Conservation (phyloP, 2,329 filamentous ascomycete species). For the Cercospora zeina region DNA sequence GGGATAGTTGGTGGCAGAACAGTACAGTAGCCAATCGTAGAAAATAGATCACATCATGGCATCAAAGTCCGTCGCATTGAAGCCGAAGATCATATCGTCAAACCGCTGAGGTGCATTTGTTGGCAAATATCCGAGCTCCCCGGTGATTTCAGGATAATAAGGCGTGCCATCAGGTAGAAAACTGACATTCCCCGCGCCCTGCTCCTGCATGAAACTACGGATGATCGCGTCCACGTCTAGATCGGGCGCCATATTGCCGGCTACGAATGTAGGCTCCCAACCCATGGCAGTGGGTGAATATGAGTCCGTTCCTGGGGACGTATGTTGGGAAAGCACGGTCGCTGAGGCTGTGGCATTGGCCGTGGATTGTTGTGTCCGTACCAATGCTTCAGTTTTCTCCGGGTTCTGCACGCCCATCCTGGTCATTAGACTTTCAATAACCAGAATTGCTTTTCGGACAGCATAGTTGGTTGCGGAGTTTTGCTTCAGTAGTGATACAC, state of each 20-base stretch:
- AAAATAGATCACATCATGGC: conserved; percentile 9
- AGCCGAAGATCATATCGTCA: conserved; percentile 41
- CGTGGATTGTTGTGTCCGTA: not conserved
- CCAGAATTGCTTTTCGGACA: conserved; percentile 49
- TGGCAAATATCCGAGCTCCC: not conserved
- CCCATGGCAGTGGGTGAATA: conserved; percentile 5
- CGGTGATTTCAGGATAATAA: conserved; percentile 17
- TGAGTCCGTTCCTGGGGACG: not conserved
- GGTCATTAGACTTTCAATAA: conserved; percentile 52
- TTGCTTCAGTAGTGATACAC: conserved; percentile 50
- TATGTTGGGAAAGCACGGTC: not conserved
- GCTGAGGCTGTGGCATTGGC: not conserved
- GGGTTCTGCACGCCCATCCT: conserved; percentile 43
- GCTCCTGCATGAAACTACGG: conserved; percentile 42
- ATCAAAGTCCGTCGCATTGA: conserved; percentile 38
- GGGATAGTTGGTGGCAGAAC: not conserved
- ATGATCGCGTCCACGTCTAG: conserved; percentile 49
- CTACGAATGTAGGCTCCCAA: conserved; percentile 25
- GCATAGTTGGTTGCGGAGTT: conserved; percentile 56
- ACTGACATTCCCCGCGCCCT: not conserved
- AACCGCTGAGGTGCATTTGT: conserved; percentile 18
- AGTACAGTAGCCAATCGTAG: not conserved
- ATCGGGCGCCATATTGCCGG: conserved; percentile 37
- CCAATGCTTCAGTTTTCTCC: not conserved
- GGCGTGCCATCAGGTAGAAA: not conserved